Conservation (phyloP, 306 rosid species). For the Vigna mungo region DNA sequence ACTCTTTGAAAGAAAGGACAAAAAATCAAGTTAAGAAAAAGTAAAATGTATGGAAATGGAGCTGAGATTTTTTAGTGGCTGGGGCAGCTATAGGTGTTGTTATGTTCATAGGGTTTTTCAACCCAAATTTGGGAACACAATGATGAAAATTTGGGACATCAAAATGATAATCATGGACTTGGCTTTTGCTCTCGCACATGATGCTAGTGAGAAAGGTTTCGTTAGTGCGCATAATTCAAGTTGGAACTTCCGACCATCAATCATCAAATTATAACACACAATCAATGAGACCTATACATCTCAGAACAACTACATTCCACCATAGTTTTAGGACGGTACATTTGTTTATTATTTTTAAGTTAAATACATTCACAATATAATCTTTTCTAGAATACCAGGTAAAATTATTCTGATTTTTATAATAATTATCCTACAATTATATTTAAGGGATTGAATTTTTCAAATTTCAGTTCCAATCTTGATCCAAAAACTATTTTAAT, state of each 20-base stretch:
- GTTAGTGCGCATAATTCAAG: slow-evolving; percentile 18
- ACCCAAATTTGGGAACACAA: slow-evolving; percentile 41
- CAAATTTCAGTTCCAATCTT: no score
- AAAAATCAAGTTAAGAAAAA: slow-evolving; percentile 2
- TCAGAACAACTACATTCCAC: not conserved
- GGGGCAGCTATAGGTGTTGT: slow-evolving; percentile 24
- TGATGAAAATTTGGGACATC: slow-evolving; percentile 22
- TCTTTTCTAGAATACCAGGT: not conserved
- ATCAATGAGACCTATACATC: not conserved
- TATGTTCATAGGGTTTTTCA: slow-evolving; percentile 29
- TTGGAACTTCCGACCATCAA: not conserved
- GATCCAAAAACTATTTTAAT: no score
- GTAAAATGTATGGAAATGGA: slow-evolving; percentile 30
- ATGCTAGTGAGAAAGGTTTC: slow-evolving; percentile 20
- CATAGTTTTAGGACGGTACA: not conserved
- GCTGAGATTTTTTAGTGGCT: slow-evolving; percentile 19
- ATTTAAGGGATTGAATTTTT: no score
- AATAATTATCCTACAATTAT: no score
- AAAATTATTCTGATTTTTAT: no score
- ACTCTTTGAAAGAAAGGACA: not conserved
- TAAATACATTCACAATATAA: not conserved
- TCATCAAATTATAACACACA: slow-evolving; percentile 24
- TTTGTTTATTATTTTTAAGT: not conserved
- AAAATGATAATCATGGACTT: not conserved
- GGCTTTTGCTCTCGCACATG: slow-evolving; percentile 44